Base-by-base conservation (phyloP, 2,329 filamentous ascomycete genomes). In the Colletotrichum sp. region DNA sequence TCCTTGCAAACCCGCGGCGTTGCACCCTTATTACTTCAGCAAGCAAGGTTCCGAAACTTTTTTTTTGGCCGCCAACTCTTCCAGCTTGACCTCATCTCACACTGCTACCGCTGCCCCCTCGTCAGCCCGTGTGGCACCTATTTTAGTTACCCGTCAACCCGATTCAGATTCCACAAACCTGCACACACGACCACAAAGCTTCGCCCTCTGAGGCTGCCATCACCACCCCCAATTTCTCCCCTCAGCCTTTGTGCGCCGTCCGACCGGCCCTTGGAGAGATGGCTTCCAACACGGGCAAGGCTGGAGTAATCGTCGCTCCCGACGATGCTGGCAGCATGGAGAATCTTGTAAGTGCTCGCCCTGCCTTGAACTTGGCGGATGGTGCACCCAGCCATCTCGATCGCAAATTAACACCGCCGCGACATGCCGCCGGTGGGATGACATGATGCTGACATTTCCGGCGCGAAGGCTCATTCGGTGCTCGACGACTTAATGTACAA, bases 401-500 rank as follows among this genome's bases (percentile, higher is more conserved):
- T 32, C 21, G 48, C 43, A 56, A 55, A 58, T 21, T 36, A 61
- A 43, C 28, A 48, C 56, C n/a, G 13, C 24, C 55, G 24, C n/a
- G 61, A 21, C 18, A 32, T 24, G 28, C 30, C 32, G 21, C 21
- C 30, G 67, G 24, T 62, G 62, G 38, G 12, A 48, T 67, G 62
- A 56, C 16, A 38, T 48, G 56, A 62, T 72, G 69, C 77, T 71
- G 55, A 72, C 55, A 66, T 32, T 62, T 71, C 67, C 61, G 66
- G 28, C 24, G 68, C 38, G 48, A 78, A 93, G 92, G 88, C 92
- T 78, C 89, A 92, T 81, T 86, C 90, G 26, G 90, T 96, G 76
- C 89, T 96, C 80, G 93, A 96, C 80, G 94, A 96, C 81, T 85
- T 93, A 71, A 87, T 96, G 77, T 92, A 94, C 86, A 96, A 95